A percentile compares a stretch with the other conserved stretches of the same genome.
Conservation (phyloP, 768 basidiomycete species). For the Suillus plorans region DNA sequence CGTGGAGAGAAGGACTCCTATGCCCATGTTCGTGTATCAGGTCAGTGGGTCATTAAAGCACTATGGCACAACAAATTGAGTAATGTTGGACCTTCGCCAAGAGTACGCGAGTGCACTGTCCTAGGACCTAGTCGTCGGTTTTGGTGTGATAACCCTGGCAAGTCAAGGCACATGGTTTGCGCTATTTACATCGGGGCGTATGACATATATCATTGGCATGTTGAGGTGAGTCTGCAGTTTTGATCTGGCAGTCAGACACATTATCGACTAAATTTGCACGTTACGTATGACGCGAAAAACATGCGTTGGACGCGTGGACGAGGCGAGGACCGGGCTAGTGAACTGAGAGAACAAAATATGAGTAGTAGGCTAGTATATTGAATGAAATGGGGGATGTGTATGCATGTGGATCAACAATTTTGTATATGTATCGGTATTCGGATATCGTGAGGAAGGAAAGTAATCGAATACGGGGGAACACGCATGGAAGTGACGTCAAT, state of each 20-base stretch:
- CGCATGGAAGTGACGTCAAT: constrained; percentile 23
- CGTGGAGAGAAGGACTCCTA: constrained; percentile 56
- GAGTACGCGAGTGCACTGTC: constrained; percentile 83
- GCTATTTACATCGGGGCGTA: not conserved
- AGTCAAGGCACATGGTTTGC: not conserved
- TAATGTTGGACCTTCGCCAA: constrained; percentile 74
- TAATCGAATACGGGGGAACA: constrained; percentile 13
- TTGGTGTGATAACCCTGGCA: not conserved
- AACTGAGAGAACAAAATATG: not conserved
- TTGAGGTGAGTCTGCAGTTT: not conserved
- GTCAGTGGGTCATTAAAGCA: constrained; percentile 38
- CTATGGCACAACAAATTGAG: constrained; percentile 12
- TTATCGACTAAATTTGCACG: constrained; percentile 95
- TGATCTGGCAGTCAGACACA: constrained; percentile 72
- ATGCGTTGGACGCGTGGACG: constrained; percentile 3
- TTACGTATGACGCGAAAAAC: constrained; percentile 60
- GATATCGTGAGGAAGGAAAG: constrained; percentile 11
- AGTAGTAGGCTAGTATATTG: no score
- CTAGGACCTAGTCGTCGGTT: not conserved
- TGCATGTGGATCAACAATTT: not conserved
- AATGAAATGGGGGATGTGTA: not conserved
- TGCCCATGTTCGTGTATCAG: constrained; percentile 87
- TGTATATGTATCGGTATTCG: not conserved
- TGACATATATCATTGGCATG: not conserved
- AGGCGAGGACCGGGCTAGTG: not conserved